Conservation (phyloP, 192 early-diverging fungal genomes). For the Umbelopsis vinacea region DNA sequence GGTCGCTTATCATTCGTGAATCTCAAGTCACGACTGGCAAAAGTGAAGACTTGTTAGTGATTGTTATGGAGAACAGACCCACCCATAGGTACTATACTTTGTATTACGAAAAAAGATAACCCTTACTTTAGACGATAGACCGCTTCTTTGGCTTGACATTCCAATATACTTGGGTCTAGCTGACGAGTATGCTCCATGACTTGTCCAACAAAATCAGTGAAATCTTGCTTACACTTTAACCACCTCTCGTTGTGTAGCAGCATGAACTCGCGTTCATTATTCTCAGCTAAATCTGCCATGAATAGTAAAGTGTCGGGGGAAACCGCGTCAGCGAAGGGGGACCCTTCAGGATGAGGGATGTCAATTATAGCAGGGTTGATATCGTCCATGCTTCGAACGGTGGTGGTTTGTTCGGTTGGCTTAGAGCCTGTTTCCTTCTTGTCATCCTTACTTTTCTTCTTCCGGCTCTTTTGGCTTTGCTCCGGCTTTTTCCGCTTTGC, state of each 20-base stretch:
- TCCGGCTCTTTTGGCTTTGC: neutral
- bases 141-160: slow-evolving; percentile 46
- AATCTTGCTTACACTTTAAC: slow-evolving; percentile 43
- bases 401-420: neutral
- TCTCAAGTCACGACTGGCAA: slow-evolving; percentile 60
- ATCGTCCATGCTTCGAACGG: neutral
- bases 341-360: slow-evolving; percentile 33
- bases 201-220: slow-evolving; percentile 51
- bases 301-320: slow-evolving; percentile 54
- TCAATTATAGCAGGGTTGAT: neutral
- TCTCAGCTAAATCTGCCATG: slow-evolving; percentile 47
- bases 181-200: slow-evolving; percentile 45
- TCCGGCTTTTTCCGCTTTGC: neutral
- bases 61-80: neutral
- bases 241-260: slow-evolving; percentile 41
- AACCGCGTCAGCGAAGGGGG: slow-evolving; percentile 50
- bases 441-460: neutral
- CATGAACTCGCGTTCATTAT: slow-evolving; percentile 59
- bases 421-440: neutral
- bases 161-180: slow-evolving; percentile 48
- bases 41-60: neutral
- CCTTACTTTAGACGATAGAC: slow-evolving; percentile 55
- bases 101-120: neutral
- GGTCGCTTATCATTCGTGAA: slow-evolving; percentile 61
- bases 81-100: neutral